Conservation (phyloP, 2,329 filamentous ascomycete genomes). For the Golovinomyces cichoracearum region DNA sequence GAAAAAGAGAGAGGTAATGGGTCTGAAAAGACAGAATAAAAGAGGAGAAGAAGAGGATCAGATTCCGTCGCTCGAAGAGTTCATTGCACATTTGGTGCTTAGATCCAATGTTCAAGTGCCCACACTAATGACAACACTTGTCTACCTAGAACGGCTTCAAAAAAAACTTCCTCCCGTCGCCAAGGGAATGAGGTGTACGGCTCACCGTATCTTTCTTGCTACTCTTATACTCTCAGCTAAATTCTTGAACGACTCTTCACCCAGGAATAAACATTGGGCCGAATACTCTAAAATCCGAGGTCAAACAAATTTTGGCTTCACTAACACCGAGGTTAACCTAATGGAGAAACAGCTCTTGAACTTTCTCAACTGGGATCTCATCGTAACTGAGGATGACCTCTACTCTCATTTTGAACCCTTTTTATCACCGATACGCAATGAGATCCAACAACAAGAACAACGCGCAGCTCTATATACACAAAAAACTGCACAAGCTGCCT, state of each 20-base stretch:
- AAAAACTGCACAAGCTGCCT: neutral
- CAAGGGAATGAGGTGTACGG: constrained; percentile 86
- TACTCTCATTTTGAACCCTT: constrained; percentile 71
- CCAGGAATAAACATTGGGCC: constrained; percentile 99
- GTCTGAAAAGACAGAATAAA: neutral
- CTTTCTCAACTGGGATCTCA: constrained; percentile 80
- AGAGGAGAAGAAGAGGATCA: neutral
- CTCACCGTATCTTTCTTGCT: constrained; percentile 90
- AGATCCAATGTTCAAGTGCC: constrained; percentile 92
- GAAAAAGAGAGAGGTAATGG: too few relatives aligned
- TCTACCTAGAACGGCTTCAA: constrained; percentile 71
- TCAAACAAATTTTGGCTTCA: constrained; percentile 56
- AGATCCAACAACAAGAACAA: constrained; percentile 18
- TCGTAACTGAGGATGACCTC: constrained; percentile 63
- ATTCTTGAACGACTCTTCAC: constrained; percentile 94
- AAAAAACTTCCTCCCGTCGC: constrained; percentile 73
- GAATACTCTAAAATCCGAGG: constrained; percentile 56
- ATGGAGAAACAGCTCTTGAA: constrained; percentile 98
- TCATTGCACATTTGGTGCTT: constrained; percentile 75
- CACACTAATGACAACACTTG: constrained; percentile 86
- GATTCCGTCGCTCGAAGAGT: constrained; percentile 66
- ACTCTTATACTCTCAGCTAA: constrained; percentile 70
- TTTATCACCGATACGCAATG: constrained; percentile 53
- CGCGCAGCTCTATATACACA: too few relatives aligned
- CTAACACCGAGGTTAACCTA: constrained; percentile 81